These are phyloP conservation scores for Pichia sp. DNA, from an alignment of 1,139 yeast genomes.

Conservation along the genomic window DNA sequence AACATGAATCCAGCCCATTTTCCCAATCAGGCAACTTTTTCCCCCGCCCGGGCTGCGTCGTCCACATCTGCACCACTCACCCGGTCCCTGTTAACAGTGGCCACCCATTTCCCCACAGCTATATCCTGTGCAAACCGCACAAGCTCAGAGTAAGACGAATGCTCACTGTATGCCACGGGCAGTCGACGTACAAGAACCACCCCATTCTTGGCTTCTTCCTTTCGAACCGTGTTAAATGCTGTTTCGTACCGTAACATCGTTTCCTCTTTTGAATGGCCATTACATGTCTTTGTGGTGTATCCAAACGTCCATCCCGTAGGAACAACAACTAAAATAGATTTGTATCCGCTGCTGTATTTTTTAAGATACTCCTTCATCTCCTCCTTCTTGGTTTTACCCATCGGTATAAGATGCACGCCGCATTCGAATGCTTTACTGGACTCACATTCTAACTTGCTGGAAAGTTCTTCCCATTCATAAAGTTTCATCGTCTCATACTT, in stretches of 20 bases:
- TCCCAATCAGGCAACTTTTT: background rate
- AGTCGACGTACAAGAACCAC: conserved; percentile 25
- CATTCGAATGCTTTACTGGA: conserved; percentile 37
- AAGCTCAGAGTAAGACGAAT: conserved; percentile 80
- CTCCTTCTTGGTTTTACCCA: conserved; percentile 35
- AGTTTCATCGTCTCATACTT: conserved; percentile 43
- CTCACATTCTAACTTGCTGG: conserved; percentile 11
- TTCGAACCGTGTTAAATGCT: conserved; percentile 5
- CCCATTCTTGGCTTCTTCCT: background rate
- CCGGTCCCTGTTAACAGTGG: conserved; percentile 51
- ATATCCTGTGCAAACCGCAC: conserved; percentile 54
- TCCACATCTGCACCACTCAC: background rate
- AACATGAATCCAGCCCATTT: background rate
- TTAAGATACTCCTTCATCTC: conserved; percentile 47
- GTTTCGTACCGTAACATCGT: conserved; percentile 4
- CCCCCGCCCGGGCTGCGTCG: background rate
- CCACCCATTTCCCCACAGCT: conserved; percentile 49
- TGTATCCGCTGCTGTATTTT: conserved; percentile 41
- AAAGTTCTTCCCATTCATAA: conserved; percentile 33
- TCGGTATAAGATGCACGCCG: conserved; percentile 64
- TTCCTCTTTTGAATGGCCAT: background rate
- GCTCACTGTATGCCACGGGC: conserved; percentile 80
- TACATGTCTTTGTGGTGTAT: conserved; percentile 5
- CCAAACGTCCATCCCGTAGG: conserved; percentile 88
- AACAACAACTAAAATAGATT: conserved; percentile 54